These are phyloP conservation scores for Eimeria necatrix DNA, from an alignment of 169 alveolate species.

Conservation along the genomic window DNA sequence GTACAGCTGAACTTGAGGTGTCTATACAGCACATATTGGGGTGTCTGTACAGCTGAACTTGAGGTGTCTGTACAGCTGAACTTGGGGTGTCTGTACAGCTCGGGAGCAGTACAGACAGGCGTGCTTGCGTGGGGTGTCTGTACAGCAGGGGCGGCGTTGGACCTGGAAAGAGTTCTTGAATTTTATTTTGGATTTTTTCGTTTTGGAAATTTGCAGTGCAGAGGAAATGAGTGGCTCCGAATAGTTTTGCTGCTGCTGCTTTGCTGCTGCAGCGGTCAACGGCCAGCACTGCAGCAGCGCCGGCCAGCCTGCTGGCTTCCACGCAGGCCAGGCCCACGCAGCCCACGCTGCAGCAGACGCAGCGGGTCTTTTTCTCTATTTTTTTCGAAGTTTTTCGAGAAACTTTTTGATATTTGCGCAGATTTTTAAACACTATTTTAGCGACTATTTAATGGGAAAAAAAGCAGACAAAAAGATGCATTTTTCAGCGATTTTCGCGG, in stretches of 20 bases:
- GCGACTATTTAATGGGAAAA: too few species aligned
- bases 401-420: background rate
- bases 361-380: background rate
- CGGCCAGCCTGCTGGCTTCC: slow-evolving; percentile 87
- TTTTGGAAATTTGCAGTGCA: slow-evolving; percentile 53
- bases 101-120: too few species aligned
- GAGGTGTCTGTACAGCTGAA: too few species aligned
- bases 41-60: too few species aligned
- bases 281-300: slow-evolving; percentile 87
- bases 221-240: slow-evolving; percentile 87
- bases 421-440: background rate
- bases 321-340: slow-evolving; percentile 93
- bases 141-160: too few species aligned
- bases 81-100: too few species aligned
- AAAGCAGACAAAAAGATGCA: too few species aligned
- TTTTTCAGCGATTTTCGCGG: too few species aligned
- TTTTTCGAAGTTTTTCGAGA: background rate
- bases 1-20: too few species aligned
- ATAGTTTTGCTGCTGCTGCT: slow-evolving; percentile 83
- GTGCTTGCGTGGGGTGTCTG: too few species aligned
- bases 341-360: slow-evolving; percentile 84
- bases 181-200: slow-evolving; percentile 77
- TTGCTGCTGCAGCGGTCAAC: slow-evolving; percentile 86
- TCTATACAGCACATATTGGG: too few species aligned
- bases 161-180: slow-evolving; percentile 1